Percentiles rank a stretch among this genome's conserved stretches.
Evolutionary conservation across 176 grass and related monocot genomes (phyloP).

Genomic region (Triticum urartu): DNA sequence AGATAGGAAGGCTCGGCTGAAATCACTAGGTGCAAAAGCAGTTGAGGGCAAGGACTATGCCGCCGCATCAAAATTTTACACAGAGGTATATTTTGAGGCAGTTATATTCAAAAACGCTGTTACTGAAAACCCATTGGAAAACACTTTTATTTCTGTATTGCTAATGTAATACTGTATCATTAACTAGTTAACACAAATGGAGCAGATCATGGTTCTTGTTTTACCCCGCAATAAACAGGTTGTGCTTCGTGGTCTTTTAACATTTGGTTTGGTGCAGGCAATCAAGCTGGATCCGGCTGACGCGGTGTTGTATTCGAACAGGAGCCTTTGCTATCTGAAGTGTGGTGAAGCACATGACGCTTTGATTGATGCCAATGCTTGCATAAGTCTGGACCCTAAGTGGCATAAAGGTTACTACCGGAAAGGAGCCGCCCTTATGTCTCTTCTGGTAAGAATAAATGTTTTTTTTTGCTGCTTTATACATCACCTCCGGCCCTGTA

Average conservation of each 20-base stretch:
- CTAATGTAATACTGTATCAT: background rate
- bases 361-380: constrained; percentile 11
- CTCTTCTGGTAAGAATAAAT: background rate
- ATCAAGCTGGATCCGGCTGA: constrained; percentile 14
- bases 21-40: constrained; percentile 26
- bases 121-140: background rate
- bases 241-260: background rate
- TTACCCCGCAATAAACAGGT: background rate
- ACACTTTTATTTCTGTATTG: background rate
- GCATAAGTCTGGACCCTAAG: background rate
- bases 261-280: constrained; percentile 8
- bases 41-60: constrained; percentile 8
- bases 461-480: background rate
- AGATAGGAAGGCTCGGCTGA: constrained; percentile 32
- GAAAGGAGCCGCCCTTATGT: constrained; percentile 18
- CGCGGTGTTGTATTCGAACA: constrained; percentile 13
- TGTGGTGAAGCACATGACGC: background rate
- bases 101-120: background rate
- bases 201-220: background rate
- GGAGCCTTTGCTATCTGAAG: constrained; percentile 7
- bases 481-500: background rate
- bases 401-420: constrained; percentile 7
- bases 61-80: constrained; percentile 25
- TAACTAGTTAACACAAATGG: background rate
- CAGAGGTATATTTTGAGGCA: constrained; percentile 15